A percentile compares a stretch with the other conserved stretches of the same genome.
Evolutionary conservation across 441 rosid genomes (phyloP).

Genomic region (Oxalis stricta): DNA sequence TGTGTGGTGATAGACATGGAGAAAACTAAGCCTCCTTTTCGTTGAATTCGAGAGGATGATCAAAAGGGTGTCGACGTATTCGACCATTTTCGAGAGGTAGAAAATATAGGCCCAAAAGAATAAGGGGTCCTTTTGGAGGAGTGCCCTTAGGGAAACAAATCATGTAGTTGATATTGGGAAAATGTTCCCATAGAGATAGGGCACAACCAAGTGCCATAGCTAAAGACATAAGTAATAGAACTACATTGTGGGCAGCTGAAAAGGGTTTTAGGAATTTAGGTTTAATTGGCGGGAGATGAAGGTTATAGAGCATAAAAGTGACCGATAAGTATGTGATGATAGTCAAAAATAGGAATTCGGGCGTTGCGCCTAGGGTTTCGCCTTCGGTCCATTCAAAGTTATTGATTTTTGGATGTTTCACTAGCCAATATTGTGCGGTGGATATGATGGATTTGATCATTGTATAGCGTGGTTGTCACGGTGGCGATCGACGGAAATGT

Average conservation of each 20-base stretch:
- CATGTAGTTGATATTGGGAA: constrained; percentile 18
- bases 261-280: constrained; percentile 39
- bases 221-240: constrained; percentile 30
- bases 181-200: constrained; percentile 27
- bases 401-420: constrained; percentile 43
- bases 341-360: constrained; percentile 29
- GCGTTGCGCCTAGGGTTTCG: constrained; percentile 52
- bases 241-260: constrained; percentile 42
- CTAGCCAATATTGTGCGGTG: constrained; percentile 39
- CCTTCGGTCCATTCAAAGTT: constrained; percentile 49
- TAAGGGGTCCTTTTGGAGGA: constrained; percentile 28
- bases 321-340: constrained; percentile 38
- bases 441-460: constrained; percentile 2
- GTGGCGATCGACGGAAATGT: no score
- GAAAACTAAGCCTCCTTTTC: constrained; percentile 41
- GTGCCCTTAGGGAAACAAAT: constrained; percentile 35
- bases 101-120: constrained; percentile 61
- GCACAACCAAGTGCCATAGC: constrained; percentile 47
- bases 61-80: constrained; percentile 43
- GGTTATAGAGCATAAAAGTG: constrained; percentile 26
- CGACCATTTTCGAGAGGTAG: constrained; percentile 54
- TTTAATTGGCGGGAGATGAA: constrained; percentile 16
- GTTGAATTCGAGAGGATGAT: constrained; percentile 29
- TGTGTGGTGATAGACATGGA: constrained; percentile 66
- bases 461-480: background rate